phyloP scores from a whole-genome alignment of 108 stramenopile species.

The Nannochloropsis salina region DNA sequence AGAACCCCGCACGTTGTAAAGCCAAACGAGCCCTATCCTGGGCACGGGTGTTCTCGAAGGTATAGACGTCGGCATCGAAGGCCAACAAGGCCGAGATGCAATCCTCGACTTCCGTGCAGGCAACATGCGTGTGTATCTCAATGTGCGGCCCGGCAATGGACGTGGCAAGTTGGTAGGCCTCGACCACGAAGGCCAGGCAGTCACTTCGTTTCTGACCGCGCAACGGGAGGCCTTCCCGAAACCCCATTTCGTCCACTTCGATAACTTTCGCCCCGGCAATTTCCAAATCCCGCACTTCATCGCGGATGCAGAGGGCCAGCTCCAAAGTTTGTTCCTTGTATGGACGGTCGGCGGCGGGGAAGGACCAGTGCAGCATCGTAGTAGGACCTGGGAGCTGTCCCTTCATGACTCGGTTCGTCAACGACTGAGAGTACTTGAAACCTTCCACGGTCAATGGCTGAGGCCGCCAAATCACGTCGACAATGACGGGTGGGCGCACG shows the following conservation, averaged over 20 bases:
- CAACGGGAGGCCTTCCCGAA: slow-evolving; percentile 65
- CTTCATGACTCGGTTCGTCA: slow-evolving; percentile 62
- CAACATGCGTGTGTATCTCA: slow-evolving; percentile 73
- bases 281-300: slow-evolving; percentile 64
- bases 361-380: slow-evolving; percentile 72
- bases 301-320: slow-evolving; percentile 57
- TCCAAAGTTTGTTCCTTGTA: slow-evolving; percentile 63
- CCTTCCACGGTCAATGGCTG: slow-evolving; percentile 63
- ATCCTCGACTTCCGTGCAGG: slow-evolving; percentile 68
- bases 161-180: slow-evolving; percentile 62
- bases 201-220: slow-evolving; percentile 47
- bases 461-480: slow-evolving; percentile 56
- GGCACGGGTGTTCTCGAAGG: slow-evolving; percentile 65
- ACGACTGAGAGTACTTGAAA: slow-evolving; percentile 60
- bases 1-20: slow-evolving; percentile 56
- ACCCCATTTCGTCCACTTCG: slow-evolving; percentile 65
- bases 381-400: slow-evolving; percentile 70
- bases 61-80: slow-evolving; percentile 65
- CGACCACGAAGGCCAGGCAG: slow-evolving; percentile 61
- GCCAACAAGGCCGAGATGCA: slow-evolving; percentile 63
- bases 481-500: slow-evolving; percentile 65
- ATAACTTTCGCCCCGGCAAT: slow-evolving; percentile 60
- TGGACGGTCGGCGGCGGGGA: slow-evolving; percentile 61
- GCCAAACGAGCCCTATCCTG: slow-evolving; percentile 57
- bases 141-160: slow-evolving; percentile 57